Evolutionary conservation across 1,139 yeast species (phyloP), one percentile per base, ranked within the genome.

Genomic region (Blastobotrys serpentis): DNA sequence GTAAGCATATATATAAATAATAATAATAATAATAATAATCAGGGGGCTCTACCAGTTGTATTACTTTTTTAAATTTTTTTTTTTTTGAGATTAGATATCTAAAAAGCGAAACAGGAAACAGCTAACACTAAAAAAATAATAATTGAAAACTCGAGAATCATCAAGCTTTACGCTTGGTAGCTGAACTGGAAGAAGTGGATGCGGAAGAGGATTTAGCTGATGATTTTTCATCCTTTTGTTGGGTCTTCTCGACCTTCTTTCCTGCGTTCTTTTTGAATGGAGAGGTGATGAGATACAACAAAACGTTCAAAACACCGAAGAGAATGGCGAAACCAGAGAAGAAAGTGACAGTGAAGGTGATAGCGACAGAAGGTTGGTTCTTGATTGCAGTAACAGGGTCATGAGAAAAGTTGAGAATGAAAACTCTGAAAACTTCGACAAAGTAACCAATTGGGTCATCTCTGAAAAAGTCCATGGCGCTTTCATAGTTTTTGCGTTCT

Each of bases 381-480:
- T 54, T 47, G 45, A 70, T 44, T 11, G 73, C 69, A 23, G 48
- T 54, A 37, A 59, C 49, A 26, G 72, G 69, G 50, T 66, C 64
- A 16, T 46, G 52, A 42, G 57, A 53, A 58, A 69, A 60, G 52
- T 60, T 56, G 43, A 56, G 55, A 50, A 65, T 50, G 57, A 71
- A 71, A 21, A 56, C 61, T 41, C 64, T 53, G 41, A 59, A 52
- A 32, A 60, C 58, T 51, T 59, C 66, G 8, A 51, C 53, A 18
- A 65, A 43, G 53, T 60, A 71, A 17, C 61, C 65, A 34, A 62
- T 36, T n/a, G 75, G 75, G 43, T 66, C 69, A 6, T 58, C 64
- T 44, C 51, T 51, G 61, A 71, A 61, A 53, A 53, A 60, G 29
- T 65, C 68, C 52, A 63, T 47, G 39, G 60, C 62, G 30, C 49